Evolutionary conservation across 2,329 filamentous ascomycete species (phyloP), one percentile per base, ranked within the genome.

Genomic region (Penicillium olsonii): DNA sequence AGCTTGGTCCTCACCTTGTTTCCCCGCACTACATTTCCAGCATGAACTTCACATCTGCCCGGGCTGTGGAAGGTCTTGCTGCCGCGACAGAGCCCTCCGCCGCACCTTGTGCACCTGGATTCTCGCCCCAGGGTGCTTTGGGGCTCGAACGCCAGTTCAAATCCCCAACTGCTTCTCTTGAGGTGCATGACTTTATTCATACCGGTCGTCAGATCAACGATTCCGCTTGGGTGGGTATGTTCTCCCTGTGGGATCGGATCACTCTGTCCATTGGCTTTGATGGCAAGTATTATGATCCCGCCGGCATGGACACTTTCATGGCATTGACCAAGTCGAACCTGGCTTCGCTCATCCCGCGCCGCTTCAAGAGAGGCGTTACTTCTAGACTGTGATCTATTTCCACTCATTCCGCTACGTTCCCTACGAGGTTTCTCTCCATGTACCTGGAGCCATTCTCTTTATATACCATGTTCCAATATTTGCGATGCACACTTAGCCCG

Each of bases 141-240:
- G 8, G 5, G 8, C 33, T 35, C 15, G 15, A 35, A 15, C 33
- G 33, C 33, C 7, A 35, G 4, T 35, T 35, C 10, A 15, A 18
- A 9, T 35, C 33, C 5, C 33, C 33, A 7, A 35, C 5, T 41
- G 24, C 24, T 15, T 19, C 24, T 3, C 12, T 41, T 14, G 9
- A 41, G 8, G 15, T 41, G 2, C 24, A 31, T 29, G 38, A 41
- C 14, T 8, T 41, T 15, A 29, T 41, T 2, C 38, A 41, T 29
- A 41, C 38, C 9, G 38, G 38, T 19, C 24, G 38, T 19, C 24
- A 41, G 24, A 41, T 41, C 10, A 31, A 41, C 7, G 38, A 41
- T 12, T 41, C 38, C 26, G 38, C 38, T 20, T 41, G 38, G 38
- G 24, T 41, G 11, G 38, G 38, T 18, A 41, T 41, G 38, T 41